Base-by-base conservation (phyloP, 2,329 filamentous ascomycete species). In the Fusarium sp. region DNA sequence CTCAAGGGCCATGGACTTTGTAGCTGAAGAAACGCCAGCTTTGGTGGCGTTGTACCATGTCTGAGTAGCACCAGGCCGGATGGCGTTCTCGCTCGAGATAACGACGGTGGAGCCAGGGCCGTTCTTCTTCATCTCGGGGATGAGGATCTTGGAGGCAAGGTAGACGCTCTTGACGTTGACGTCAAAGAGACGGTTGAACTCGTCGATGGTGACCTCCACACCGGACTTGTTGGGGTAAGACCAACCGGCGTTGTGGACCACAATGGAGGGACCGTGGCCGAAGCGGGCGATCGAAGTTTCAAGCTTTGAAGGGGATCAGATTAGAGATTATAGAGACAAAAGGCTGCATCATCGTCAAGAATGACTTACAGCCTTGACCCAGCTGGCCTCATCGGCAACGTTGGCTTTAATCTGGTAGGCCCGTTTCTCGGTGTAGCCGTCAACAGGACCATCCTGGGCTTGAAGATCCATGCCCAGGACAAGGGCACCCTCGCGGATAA, bases 371-470 rank as follows among this genome's bases (percentile, higher is more conserved):
- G 62, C 56, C 32, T 67, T 65, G 8, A 33, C 17, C 67, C 63
- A 67, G 39, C 56, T 65, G 9, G 59, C 63, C 13, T 69, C 63
- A 50, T 69, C 63, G 7, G 67, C 59, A 22, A 69, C 67, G 17
- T 69, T 59, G 56, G 67, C 67, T 26, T 67, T 46, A 37, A 69
- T 67, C 49, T 69, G 67, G 35, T 69, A 69, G 47, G 63, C 63
- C 35, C 62, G 63, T 47, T 51, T 58, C 46, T 69, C 63, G 7
- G 46, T 40, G 28, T 56, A 69, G 43, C 63, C 67, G 4, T 63
- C 53, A 28, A 63, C 61, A 17, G 50, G 60, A 3, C 64, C 64
- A 33, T 70, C 58, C 15, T 50, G 37, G 20, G 53, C 51, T 19
- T 59, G 62, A 14, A 64, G 50, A 24, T 64, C 61, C 51, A 64